Evolutionary conservation across 2,329 filamentous ascomycete genomes (phyloP).

Genomic region (Aureobasidium vineae): DNA sequence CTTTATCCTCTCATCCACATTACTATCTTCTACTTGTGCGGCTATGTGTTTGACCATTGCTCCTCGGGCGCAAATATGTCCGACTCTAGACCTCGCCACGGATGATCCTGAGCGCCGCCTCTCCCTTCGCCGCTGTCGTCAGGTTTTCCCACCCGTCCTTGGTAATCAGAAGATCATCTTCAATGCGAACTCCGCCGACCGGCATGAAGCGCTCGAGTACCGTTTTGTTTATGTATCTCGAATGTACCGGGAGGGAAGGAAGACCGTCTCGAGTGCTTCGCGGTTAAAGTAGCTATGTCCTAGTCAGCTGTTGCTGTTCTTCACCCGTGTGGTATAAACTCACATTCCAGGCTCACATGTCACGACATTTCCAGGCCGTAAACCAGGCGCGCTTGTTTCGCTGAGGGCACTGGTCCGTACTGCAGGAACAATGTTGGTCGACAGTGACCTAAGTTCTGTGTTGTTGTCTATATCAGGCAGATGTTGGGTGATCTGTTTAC

Average conservation of each 20-base stretch:
- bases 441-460: not conserved
- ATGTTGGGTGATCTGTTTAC: not conserved
- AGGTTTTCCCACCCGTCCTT: slow-evolving; percentile 67
- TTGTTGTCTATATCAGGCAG: not conserved
- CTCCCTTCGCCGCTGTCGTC: slow-evolving; percentile 68
- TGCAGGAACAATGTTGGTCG: slow-evolving; percentile 17
- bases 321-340: not conserved
- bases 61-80: not conserved
- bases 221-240: slow-evolving; percentile 70
- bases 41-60: not conserved
- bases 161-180: slow-evolving; percentile 73
- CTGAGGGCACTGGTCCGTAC: not conserved
- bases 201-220: slow-evolving; percentile 79
- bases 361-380: slow-evolving; percentile 57
- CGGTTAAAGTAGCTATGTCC: slow-evolving; percentile 75
- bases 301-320: not conserved
- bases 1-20: not conserved
- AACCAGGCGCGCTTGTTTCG: slow-evolving; percentile 19
- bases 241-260: slow-evolving; percentile 68
- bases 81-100: slow-evolving; percentile 29
- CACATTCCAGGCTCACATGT: slow-evolving; percentile 55
- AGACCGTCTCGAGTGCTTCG: slow-evolving; percentile 76
- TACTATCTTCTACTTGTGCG: not conserved
- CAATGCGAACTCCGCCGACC: slow-evolving; percentile 71
- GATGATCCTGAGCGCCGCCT: slow-evolving; percentile 61